A percentile compares a stretch with the other conserved stretches of the same genome.
Evolutionary conservation across 164 flowering plant species (phyloP).

Genomic region (Platanus orientalis): DNA sequence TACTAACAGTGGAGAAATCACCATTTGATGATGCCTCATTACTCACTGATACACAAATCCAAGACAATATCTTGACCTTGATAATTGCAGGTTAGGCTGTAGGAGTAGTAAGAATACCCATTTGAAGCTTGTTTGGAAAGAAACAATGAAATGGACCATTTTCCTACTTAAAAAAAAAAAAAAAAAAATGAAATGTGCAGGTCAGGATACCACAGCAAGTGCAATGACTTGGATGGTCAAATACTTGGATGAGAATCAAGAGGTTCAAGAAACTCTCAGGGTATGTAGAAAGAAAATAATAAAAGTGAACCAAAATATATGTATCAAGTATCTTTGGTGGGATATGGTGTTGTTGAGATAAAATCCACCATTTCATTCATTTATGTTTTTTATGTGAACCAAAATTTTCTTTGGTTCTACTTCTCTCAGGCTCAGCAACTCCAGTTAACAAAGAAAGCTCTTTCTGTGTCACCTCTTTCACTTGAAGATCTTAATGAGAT

Average conservation of each 20-base stretch:
- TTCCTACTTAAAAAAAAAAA: no score
- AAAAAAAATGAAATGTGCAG: conserved; percentile 21
- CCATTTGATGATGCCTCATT: conserved; percentile 2
- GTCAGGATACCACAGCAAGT: conserved; percentile 72
- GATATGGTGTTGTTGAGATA: no score
- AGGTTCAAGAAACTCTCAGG: conserved; percentile 35
- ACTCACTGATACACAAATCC: conserved; percentile 47
- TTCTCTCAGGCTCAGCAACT: conserved; percentile 38
- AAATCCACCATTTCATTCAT: neutral
- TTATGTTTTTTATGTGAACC: neutral
- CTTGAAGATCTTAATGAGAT: conserved; percentile 49
- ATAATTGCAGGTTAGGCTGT: conserved; percentile 51
- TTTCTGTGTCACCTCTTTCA: conserved; percentile 24
- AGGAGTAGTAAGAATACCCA: neutral
- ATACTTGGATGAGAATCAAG: conserved; percentile 58
- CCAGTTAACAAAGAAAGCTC: conserved; percentile 16
- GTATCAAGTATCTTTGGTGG: no score
- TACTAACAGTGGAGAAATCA: conserved; percentile 18
- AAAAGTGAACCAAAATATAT: no score
- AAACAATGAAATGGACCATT: no score
- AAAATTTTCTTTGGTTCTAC: neutral
- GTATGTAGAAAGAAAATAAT: conserved; percentile 21
- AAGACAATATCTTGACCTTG: conserved; percentile 62
- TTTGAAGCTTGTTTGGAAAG: no score
- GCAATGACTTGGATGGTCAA: conserved; percentile 81